Base-by-base conservation (phyloP, 306 rosid genomes). In the Boehmeria nivea region DNA sequence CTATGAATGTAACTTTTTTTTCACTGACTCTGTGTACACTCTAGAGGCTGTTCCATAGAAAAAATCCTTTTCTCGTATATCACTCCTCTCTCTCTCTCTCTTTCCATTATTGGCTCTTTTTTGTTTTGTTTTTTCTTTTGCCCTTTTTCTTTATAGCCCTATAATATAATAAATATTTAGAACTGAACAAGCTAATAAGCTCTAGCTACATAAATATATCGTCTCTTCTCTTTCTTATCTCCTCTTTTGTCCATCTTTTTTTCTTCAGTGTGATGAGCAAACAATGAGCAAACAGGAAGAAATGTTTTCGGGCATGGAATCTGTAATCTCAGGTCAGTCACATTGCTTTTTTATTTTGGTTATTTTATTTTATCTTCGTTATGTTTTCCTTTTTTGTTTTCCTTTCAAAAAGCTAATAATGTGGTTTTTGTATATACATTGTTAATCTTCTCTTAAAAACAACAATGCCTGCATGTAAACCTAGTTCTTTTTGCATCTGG, bases 201-300 rank as follows among this genome's bases (percentile, higher is more conserved):
- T 31, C 54, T 14, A 9, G 23, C 50, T 12, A 12, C 17, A 22
- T 24, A 21, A 49, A 18, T n/a, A n/a, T n/a, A n/a, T n/a, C n/a
- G n/a, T n/a, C n/a, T n/a, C n/a, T n/a, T n/a, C n/a, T n/a, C n/a
- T n/a, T n/a, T n/a, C n/a, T n/a, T n/a, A n/a, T n/a, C n/a, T n/a
- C n/a, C 51, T 43, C n/a, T 34, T 45, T 43, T 33, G 19, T 12
- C 54, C 28, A 28, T 43, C 8, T 58, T n/a, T 46, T 17, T 37
- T 43, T 20, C 7, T n/a, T n/a, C n/a, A n/a, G n/a, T n/a, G n/a
- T n/a, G n/a, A n/a, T n/a, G n/a, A n/a, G 25, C 56, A 63, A 59
- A 79, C 60, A 60, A 79, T 81, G 89, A 75, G 46, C 66, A 54
- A 71, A 72, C 55, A 81, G 36, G 72, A 88, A 40, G 80, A 76